Conservation (phyloP, 2,329 filamentous ascomycete genomes). For the Epichloe brachyelytri region DNA sequence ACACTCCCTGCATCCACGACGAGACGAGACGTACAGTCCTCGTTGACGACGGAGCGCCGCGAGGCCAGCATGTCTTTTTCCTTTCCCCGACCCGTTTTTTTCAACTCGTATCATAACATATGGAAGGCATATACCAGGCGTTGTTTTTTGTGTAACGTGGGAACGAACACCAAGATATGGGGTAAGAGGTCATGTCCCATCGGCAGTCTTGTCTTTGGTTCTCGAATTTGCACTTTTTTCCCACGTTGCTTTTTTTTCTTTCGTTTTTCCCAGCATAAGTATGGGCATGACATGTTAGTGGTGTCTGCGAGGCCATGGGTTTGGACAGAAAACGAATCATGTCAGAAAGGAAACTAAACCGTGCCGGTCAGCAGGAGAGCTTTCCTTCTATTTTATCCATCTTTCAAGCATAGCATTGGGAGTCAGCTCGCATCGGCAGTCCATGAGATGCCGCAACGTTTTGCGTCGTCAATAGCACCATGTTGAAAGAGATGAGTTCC, state of each 20-base stretch:
- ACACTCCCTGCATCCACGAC: neutral
- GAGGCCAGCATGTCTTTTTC: neutral
- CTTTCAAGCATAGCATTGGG: neutral
- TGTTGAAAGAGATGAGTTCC: too few relatives aligned
- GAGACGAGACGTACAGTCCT: neutral
- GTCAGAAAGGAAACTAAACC: neutral
- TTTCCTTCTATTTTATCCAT: neutral
- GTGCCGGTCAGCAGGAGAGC: neutral
- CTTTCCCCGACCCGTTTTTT: neutral
- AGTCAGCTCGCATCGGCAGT: neutral
- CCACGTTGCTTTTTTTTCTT: neutral
- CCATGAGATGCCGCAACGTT: neutral
- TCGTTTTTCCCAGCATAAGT: neutral
- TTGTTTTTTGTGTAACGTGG: neutral
- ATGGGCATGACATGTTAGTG: neutral
- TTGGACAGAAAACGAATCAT: neutral
- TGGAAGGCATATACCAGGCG: neutral
- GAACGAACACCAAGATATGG: neutral
- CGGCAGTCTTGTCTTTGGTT: neutral
- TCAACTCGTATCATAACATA: neutral
- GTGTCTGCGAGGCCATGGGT: neutral
- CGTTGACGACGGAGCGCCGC: neutral
- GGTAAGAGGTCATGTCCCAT: neutral
- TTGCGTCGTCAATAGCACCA: neutral
- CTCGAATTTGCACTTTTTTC: neutral